Conservation (phyloP, 2,329 filamentous ascomycete genomes). For the Fusarium chaquense region DNA sequence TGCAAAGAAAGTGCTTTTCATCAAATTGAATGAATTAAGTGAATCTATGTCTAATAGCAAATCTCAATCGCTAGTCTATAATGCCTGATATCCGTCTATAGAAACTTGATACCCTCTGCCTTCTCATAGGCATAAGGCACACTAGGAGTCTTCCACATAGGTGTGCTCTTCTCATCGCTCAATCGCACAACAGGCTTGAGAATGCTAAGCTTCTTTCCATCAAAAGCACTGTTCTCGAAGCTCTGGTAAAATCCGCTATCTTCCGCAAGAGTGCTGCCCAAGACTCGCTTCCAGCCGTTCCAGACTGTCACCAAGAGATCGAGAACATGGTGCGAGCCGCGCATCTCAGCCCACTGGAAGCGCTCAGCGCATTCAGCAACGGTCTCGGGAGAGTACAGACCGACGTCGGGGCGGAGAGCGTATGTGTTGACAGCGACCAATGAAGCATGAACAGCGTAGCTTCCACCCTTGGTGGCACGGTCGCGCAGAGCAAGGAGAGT, state of each 20-base stretch:
- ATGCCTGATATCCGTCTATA: background rate
- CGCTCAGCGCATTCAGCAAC: background rate
- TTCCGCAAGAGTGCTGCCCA: background rate
- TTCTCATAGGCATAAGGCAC: conserved; percentile 26
- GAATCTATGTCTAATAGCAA: background rate
- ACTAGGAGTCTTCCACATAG: conserved; percentile 23
- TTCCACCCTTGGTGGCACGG: conserved; percentile 43
- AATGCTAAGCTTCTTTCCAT: conserved; percentile 17
- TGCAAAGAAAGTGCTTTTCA: too few species aligned
- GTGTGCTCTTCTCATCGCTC: background rate
- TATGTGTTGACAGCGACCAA: conserved; percentile 15
- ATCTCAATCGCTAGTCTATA: background rate
- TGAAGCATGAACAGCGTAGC: conserved; percentile 20
- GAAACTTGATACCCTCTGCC: conserved; percentile 11
- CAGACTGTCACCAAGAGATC: conserved; percentile 25
- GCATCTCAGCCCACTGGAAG: conserved; percentile 31
- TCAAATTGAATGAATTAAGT: background rate
- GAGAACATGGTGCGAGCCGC: conserved; percentile 24
- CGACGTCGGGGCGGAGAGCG: conserved; percentile 11
- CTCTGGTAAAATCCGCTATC: conserved; percentile 16
- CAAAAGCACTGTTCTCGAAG: conserved; percentile 16
- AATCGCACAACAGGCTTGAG: conserved; percentile 21
- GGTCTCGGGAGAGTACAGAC: conserved; percentile 9
- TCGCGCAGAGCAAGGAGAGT: conserved; percentile 51
- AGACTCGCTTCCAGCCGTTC: conserved; percentile 22